Evolutionary conservation across 768 basidiomycete species (phyloP).

Genomic region (Termitomyces heimii): DNA sequence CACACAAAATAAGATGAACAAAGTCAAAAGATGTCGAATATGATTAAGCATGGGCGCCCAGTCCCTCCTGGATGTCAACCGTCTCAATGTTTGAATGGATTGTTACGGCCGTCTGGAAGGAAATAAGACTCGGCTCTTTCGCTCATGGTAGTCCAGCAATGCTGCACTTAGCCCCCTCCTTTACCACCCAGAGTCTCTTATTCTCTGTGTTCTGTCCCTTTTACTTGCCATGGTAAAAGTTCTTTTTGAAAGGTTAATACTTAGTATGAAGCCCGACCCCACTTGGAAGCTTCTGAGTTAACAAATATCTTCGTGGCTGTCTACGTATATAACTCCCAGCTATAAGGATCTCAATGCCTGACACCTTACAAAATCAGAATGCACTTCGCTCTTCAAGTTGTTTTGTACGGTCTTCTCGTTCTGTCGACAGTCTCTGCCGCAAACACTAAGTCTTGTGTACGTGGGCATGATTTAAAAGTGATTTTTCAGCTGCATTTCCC

Average conservation of each 20-base stretch:
- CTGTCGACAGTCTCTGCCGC: neutral
- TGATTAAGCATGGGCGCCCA: neutral
- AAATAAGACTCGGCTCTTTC: neutral
- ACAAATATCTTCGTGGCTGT: neutral
- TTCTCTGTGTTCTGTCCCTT: neutral
- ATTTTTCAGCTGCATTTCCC: neutral
- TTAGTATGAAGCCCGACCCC: neutral
- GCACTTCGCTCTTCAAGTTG: neutral
- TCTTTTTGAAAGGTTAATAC: neutral
- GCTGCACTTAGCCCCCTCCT: neutral
- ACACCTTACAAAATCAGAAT: neutral
- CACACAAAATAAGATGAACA: neutral
- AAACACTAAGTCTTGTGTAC: neutral
- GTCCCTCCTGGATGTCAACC: constrained; percentile 4
- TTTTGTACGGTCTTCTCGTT: neutral
- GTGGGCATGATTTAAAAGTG: neutral
- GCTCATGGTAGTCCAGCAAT: neutral
- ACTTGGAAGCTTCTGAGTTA: neutral
- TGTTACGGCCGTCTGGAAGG: neutral
- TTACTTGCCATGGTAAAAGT: neutral
- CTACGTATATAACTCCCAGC: neutral
- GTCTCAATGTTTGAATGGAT: constrained; percentile 3
- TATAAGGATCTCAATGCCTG: neutral
- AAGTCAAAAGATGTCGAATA: constrained; percentile 1
- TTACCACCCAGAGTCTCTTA: neutral